Conservation (phyloP, 164 flowering plant genomes). For the Dillenia suffruticosa region DNA sequence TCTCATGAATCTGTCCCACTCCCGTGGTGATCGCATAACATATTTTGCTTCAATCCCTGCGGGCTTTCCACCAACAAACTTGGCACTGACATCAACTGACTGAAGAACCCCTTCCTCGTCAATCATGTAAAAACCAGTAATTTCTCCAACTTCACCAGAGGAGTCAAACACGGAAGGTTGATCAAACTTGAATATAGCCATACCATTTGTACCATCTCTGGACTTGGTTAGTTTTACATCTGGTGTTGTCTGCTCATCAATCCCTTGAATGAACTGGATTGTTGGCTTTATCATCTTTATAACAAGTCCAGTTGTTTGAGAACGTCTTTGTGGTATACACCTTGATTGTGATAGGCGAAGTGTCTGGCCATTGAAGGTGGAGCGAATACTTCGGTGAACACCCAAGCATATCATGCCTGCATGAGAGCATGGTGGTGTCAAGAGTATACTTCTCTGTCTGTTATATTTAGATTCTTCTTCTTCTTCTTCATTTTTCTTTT, state of each 20-base stretch:
- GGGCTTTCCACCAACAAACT: constrained; percentile 88
- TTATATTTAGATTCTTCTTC: too few species aligned
- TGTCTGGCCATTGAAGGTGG: constrained; percentile 61
- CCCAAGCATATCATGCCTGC: constrained; percentile 36
- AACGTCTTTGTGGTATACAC: constrained; percentile 11
- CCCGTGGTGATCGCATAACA: constrained; percentile 73
- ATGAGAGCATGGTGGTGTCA: constrained; percentile 2
- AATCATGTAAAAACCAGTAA: constrained; percentile 95
- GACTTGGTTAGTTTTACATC: constrained; percentile 89
- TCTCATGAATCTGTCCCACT: constrained; percentile 99
- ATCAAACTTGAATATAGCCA: constrained; percentile 76
- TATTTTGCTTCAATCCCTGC: constrained; percentile 86
- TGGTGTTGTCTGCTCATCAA: constrained; percentile 83
- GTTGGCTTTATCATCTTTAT: constrained; percentile 71
- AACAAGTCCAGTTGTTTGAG: constrained; percentile 20
- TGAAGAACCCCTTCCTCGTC: constrained; percentile 93
- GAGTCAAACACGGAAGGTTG: constrained; percentile 94
- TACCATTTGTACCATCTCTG: constrained; percentile 91
- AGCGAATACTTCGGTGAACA: constrained; percentile 30
- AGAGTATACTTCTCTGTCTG: too few species aligned
- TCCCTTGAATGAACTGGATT: constrained; percentile 96
- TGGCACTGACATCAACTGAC: constrained; percentile 87
- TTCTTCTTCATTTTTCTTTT: too few species aligned
- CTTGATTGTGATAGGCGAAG: constrained; percentile 28
- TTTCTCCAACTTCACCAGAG: constrained; percentile 83